Evolutionary conservation across 1,284 basidiomycete species (phyloP).

Genomic region (Lentinus polychrous): DNA sequence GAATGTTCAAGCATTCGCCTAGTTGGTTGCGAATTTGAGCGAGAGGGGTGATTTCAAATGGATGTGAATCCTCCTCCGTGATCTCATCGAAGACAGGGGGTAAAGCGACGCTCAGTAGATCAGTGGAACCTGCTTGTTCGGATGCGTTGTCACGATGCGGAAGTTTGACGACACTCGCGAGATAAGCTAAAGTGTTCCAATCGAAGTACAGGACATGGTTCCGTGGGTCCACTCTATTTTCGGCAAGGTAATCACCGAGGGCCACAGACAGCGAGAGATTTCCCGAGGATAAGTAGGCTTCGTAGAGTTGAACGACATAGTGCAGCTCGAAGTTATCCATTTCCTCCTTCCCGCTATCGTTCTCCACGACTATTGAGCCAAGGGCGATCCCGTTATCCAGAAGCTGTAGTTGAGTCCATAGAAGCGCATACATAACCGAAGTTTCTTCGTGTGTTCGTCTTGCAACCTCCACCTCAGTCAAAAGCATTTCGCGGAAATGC

Average conservation of each 20-base stretch:
- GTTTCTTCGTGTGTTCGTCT: slow-evolving; percentile 59
- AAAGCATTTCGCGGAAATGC: slow-evolving; percentile 39
- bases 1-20: slow-evolving; percentile 50
- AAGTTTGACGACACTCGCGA: slow-evolving; percentile 49
- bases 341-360: slow-evolving; percentile 25
- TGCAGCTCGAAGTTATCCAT: slow-evolving; percentile 51
- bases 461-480: slow-evolving; percentile 37
- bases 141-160: slow-evolving; percentile 17
- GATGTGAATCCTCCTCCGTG: slow-evolving; percentile 29
- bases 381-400: slow-evolving; percentile 57
- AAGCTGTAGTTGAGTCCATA: slow-evolving; percentile 65
- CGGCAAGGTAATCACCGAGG: slow-evolving; percentile 47
- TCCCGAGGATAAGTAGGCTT: slow-evolving; percentile 39
- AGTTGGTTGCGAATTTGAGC: slow-evolving; percentile 56
- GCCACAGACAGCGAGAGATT: slow-evolving; percentile 34
- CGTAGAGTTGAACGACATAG: slow-evolving; percentile 41
- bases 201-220: slow-evolving; percentile 54
- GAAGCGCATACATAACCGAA: slow-evolving; percentile 45
- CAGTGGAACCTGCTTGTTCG: slow-evolving; percentile 20
- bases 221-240: slow-evolving; percentile 32
- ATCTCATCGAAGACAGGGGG: slow-evolving; percentile 6
- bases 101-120: slow-evolving; percentile 39
- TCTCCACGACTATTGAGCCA: slow-evolving; percentile 50
- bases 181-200: slow-evolving; percentile 56
- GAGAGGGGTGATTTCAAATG: slow-evolving; percentile 54